Conservation (phyloP, 2,329 filamentous ascomycete genomes). For the Nigrospora osmanthi region DNA sequence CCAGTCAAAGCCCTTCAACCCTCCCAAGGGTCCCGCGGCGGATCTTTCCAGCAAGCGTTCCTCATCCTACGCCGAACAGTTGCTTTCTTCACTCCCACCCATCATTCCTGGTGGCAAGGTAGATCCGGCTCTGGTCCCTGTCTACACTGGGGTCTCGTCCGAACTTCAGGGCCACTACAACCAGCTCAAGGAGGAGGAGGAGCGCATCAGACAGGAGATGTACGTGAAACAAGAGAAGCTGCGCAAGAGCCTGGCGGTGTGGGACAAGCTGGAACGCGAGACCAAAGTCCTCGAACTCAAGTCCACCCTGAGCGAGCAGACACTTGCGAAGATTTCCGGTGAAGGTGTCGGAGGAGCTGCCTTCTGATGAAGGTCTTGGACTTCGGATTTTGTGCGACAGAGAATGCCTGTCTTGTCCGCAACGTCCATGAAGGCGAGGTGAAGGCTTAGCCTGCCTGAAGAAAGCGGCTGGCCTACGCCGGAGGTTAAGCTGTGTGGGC, state of each 20-base stretch:
- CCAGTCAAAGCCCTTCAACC: slow-evolving; percentile 43
- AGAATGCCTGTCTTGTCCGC: too few species aligned
- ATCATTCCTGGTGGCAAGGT: slow-evolving; percentile 47
- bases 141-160: slow-evolving; percentile 38
- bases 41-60: slow-evolving; percentile 16
- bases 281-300: slow-evolving; percentile 44
- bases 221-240: slow-evolving; percentile 45
- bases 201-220: slow-evolving; percentile 46
- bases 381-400: too few species aligned
- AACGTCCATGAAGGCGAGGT: too few species aligned
- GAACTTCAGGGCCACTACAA: slow-evolving; percentile 47
- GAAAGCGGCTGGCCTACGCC: too few species aligned
- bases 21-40: slow-evolving; percentile 44
- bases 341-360: slow-evolving; percentile 48
- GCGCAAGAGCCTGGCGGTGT: slow-evolving; percentile 41
- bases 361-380: slow-evolving; percentile 26
- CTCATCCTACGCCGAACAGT: slow-evolving; percentile 40
- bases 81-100: slow-evolving; percentile 42
- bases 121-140: slow-evolving; percentile 35
- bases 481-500: too few species aligned
- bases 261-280: slow-evolving; percentile 48
- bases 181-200: slow-evolving; percentile 50
- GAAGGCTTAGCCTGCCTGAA: too few species aligned
- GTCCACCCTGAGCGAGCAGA: slow-evolving; percentile 48
- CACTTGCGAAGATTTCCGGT: slow-evolving; percentile 47